phyloP scores from a whole-genome alignment of 495 filamentous ascomycete genomes.

The Aspergillus asperescens region DNA sequence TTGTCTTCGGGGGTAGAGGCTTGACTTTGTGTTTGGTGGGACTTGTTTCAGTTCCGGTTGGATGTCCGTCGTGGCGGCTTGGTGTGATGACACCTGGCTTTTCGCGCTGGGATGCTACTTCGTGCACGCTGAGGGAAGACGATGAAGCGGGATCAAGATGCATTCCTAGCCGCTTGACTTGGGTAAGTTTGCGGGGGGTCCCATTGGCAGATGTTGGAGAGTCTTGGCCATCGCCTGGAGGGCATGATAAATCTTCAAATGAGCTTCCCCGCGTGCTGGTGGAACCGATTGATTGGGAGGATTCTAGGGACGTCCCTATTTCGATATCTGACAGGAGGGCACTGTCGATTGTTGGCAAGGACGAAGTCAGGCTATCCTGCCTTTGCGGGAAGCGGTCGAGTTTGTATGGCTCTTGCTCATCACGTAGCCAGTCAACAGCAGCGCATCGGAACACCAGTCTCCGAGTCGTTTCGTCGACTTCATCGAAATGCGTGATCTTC shows the following conservation, averaged over 20 bases:
- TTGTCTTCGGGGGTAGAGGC: slow-evolving; percentile 41
- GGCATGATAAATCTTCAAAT: slow-evolving; percentile 27
- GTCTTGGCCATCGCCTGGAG: slow-evolving; percentile 19
- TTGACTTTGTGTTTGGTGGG: slow-evolving; percentile 35
- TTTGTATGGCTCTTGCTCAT: slow-evolving; percentile 24
- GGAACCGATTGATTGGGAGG: slow-evolving; percentile 34
- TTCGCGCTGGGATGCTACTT: slow-evolving; percentile 73
- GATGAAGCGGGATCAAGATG: slow-evolving; percentile 42
- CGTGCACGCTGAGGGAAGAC: slow-evolving; percentile 61
- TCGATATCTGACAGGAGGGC: slow-evolving; percentile 16
- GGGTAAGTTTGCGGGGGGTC: slow-evolving; percentile 21
- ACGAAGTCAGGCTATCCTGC: slow-evolving; percentile 2
- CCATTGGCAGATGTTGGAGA: slow-evolving; percentile 15
- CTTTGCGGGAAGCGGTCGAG: not conserved
- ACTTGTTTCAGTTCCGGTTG: slow-evolving; percentile 16
- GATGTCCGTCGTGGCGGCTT: slow-evolving; percentile 49
- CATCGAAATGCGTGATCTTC: slow-evolving; percentile 75
- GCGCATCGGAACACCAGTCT: slow-evolving; percentile 77
- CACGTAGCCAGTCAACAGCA: slow-evolving; percentile 74
- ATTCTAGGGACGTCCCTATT: slow-evolving; percentile 25
- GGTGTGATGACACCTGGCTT: slow-evolving; percentile 83
- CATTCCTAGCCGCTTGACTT: slow-evolving; percentile 40
- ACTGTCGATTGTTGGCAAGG: slow-evolving; percentile 1
- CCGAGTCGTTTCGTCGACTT: slow-evolving; percentile 83
- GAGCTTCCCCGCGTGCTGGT: slow-evolving; percentile 39